Percentiles rank a stretch among this genome's conserved stretches.
These are phyloP conservation scores for Penicillium sp. DNA, from an alignment of 2,329 filamentous ascomycete genomes.

Conservation along the genomic window DNA sequence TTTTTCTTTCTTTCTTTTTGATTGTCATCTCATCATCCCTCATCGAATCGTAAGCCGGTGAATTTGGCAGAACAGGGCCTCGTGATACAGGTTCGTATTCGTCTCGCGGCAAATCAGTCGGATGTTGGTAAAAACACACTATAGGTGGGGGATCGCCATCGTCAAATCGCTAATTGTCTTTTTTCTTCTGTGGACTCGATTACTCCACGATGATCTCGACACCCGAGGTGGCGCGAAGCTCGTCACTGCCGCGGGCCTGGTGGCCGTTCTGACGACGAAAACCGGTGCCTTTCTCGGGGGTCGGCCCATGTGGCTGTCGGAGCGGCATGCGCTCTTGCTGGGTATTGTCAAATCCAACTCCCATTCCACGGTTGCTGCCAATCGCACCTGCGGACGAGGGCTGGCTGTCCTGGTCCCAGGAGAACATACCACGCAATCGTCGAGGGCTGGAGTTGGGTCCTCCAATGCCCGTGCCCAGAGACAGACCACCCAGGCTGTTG, in stretches of 20 bases:
- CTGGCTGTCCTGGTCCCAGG: constrained; percentile 54
- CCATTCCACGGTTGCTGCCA: constrained; percentile 61
- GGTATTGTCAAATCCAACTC: constrained; percentile 55
- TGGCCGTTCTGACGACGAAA: constrained; percentile 60
- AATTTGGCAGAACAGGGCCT: constrained; percentile 37
- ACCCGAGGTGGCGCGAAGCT: constrained; percentile 57
- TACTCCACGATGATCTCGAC: constrained; percentile 63
- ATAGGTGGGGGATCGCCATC: constrained; percentile 29
- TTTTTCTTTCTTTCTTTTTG: constrained; percentile 35
- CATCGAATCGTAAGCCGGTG: constrained; percentile 47
- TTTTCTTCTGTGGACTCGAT: constrained; percentile 17
- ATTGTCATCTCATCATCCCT: constrained; percentile 46
- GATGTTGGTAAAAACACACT: constrained; percentile 29
- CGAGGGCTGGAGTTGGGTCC: constrained; percentile 53
- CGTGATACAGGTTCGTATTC: constrained; percentile 42
- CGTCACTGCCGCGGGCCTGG: constrained; percentile 58
- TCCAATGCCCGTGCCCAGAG: constrained; percentile 49
- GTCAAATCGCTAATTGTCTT: constrained; percentile 8
- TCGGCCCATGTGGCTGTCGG: constrained; percentile 59
- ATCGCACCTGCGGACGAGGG: constrained; percentile 52
- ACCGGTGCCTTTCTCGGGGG: constrained; percentile 56
- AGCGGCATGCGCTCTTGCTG: constrained; percentile 54
- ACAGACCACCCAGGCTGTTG: constrained; percentile 60
- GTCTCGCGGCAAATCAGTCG: constrained; percentile 40
- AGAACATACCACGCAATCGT: constrained; percentile 57